Evolutionary conservation across 2,329 filamentous ascomycete species (phyloP).

Genomic region (Xylariales sp.): DNA sequence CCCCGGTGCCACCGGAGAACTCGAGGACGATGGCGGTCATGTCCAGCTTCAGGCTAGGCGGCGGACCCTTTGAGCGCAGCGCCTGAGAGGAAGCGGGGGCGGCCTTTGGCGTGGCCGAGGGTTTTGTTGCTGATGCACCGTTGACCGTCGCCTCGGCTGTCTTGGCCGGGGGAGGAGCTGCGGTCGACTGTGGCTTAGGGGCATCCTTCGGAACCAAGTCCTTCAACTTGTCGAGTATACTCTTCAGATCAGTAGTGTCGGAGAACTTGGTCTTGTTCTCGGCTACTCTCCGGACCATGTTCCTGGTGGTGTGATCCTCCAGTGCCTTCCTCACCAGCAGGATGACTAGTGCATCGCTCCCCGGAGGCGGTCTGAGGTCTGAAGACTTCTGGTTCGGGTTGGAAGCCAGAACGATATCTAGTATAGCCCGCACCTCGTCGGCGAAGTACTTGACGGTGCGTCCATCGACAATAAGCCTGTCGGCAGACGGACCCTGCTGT

Average conservation of each 20-base stretch:
- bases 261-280: constrained; percentile 44
- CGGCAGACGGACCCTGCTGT: constrained; percentile 48
- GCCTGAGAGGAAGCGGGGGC: constrained; percentile 41
- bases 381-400: constrained; percentile 52
- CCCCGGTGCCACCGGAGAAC: constrained; percentile 62
- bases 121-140: constrained; percentile 25
- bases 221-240: constrained; percentile 43
- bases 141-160: constrained; percentile 29
- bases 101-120: constrained; percentile 14
- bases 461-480: constrained; percentile 49
- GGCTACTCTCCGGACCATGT: constrained; percentile 51
- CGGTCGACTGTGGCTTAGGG: constrained; percentile 17
- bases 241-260: constrained; percentile 51
- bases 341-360: constrained; percentile 53
- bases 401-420: constrained; percentile 54
- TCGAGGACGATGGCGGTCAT: constrained; percentile 66
- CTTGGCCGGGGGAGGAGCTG: constrained; percentile 23
- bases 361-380: constrained; percentile 47
- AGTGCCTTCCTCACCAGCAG: constrained; percentile 53
- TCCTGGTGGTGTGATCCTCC: constrained; percentile 44
- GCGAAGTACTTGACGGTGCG: constrained; percentile 57
- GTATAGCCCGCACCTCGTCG: constrained; percentile 52
- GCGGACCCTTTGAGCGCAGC: constrained; percentile 56
- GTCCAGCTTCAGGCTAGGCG: constrained; percentile 50
- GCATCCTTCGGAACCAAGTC: constrained; percentile 36